These are phyloP conservation scores for Plasmodium knowlesi DNA, from an alignment of 169 alveolate species.

Conservation along the genomic window DNA sequence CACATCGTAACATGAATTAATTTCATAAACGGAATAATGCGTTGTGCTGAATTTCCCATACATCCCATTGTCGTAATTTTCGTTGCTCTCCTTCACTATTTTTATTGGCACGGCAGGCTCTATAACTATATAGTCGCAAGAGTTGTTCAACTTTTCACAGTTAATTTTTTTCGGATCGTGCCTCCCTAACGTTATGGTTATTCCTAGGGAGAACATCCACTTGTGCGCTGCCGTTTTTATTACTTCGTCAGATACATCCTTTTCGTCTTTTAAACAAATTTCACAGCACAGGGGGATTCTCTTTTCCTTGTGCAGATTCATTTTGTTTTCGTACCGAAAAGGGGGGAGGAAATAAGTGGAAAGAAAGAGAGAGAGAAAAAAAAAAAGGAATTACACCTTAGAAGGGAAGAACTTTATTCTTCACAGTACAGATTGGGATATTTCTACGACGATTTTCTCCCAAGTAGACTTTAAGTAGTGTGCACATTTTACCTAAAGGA, in stretches of 20 bases:
- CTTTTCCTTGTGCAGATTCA: conserved; percentile 31
- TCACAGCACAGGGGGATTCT: conserved; percentile 73
- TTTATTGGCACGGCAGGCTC: conserved; percentile 74
- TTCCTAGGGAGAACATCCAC: conserved; percentile 70
- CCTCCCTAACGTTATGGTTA: conserved; percentile 74
- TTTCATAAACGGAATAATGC: conserved; percentile 62
- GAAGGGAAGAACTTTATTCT: neutral
- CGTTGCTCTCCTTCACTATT: conserved; percentile 56
- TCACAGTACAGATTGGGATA: neutral
- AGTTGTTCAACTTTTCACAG: conserved; percentile 59
- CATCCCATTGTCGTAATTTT: conserved; percentile 4
- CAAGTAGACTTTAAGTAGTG: neutral
- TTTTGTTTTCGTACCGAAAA: neutral
- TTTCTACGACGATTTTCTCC: neutral
- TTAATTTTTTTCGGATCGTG: conserved; percentile 65
- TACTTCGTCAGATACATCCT: conserved; percentile 43
- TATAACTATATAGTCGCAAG: conserved; percentile 72
- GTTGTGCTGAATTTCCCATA: conserved; percentile 28
- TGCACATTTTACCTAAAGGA: neutral
- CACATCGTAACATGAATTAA: conserved; percentile 5
- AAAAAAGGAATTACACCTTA: neutral
- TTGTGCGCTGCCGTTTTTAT: conserved; percentile 70
- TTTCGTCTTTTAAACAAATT: conserved; percentile 66
- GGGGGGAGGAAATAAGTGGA: neutral
- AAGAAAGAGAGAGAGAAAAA: neutral